These are phyloP conservation scores for Exophiala oligosperma DNA, from an alignment of 2,329 filamentous ascomycete genomes.

Conservation along the genomic window DNA sequence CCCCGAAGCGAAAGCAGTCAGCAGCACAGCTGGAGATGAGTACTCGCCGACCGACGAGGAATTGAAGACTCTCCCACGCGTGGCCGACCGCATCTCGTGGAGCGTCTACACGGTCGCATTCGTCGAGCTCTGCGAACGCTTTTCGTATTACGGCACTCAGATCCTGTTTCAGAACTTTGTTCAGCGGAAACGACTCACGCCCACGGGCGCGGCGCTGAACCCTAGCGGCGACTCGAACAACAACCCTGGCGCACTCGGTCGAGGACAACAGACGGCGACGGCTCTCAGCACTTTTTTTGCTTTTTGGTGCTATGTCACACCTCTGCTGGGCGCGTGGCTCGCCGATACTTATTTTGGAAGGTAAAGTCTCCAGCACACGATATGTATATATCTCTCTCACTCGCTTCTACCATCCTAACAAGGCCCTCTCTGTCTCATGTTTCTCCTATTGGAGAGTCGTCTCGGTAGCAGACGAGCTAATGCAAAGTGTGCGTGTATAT, in stretches of 20 bases:
- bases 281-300: conserved; percentile 58
- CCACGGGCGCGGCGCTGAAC: conserved; percentile 47
- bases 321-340: conserved; percentile 38
- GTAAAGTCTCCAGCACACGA: background rate
- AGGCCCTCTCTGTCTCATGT: background rate
- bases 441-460: background rate
- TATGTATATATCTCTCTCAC: no score
- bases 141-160: conserved; percentile 73
- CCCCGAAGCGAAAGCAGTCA: background rate
- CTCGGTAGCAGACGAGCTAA: no score
- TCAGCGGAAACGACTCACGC: conserved; percentile 53
- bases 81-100: conserved; percentile 61
- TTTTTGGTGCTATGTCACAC: conserved; percentile 48
- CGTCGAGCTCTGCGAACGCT: conserved; percentile 73
- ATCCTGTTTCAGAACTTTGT: conserved; percentile 67
- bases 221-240: conserved; percentile 42
- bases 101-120: conserved; percentile 69
- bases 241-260: conserved; percentile 55
- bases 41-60: conserved; percentile 37
- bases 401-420: no score
- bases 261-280: conserved; percentile 57
- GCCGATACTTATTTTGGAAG: conserved; percentile 41
- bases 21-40: background rate
- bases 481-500: no score
- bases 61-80: conserved; percentile 36